phyloP scores from a whole-genome alignment of 352 stramenopile species.

The Achlya hypogyna region DNA sequence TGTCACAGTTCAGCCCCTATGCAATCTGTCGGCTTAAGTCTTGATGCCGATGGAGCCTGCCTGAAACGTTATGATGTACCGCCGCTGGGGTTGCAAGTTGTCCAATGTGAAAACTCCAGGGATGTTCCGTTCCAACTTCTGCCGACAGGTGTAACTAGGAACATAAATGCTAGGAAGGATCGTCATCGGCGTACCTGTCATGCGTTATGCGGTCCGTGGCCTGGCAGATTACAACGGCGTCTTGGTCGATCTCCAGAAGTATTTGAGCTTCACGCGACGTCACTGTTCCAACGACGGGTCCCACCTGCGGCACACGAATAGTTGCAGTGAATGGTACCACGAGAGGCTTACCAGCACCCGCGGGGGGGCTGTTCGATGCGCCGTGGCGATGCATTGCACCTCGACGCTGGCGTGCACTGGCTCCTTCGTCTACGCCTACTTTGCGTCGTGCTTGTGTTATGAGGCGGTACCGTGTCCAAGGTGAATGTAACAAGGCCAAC shows the following conservation, averaged over 20 bases:
- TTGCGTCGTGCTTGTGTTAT: too few relatives aligned
- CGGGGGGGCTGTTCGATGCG: background rate
- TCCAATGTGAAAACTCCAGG: slow-evolving; percentile 30
- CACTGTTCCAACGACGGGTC: slow-evolving; percentile 37
- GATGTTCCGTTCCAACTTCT: slow-evolving; percentile 13
- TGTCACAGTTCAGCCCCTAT: slow-evolving; percentile 25
- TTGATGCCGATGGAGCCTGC: slow-evolving; percentile 17
- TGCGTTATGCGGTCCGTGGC: slow-evolving; percentile 31
- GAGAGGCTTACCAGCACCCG: background rate
- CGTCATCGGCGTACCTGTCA: background rate
- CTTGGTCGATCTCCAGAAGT: slow-evolving; percentile 35
- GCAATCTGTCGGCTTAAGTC: background rate
- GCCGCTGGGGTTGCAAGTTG: slow-evolving; percentile 25
- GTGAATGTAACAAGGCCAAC: too few relatives aligned
- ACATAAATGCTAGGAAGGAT: background rate
- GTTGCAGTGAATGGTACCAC: background rate
- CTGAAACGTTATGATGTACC: slow-evolving; percentile 35
- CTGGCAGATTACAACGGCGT: slow-evolving; percentile 30
- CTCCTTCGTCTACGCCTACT: too few relatives aligned
- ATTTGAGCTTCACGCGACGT: slow-evolving; percentile 26
- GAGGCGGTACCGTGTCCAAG: too few relatives aligned
- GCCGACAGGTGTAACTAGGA: slow-evolving; percentile 6
- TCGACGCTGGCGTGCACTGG: too few relatives aligned
- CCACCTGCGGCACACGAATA: slow-evolving; percentile 22
- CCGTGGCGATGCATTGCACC: background rate